Percentiles rank a stretch among this genome's conserved stretches.
Conservation (phyloP, 345 rosid species). For the Salix exigua region DNA sequence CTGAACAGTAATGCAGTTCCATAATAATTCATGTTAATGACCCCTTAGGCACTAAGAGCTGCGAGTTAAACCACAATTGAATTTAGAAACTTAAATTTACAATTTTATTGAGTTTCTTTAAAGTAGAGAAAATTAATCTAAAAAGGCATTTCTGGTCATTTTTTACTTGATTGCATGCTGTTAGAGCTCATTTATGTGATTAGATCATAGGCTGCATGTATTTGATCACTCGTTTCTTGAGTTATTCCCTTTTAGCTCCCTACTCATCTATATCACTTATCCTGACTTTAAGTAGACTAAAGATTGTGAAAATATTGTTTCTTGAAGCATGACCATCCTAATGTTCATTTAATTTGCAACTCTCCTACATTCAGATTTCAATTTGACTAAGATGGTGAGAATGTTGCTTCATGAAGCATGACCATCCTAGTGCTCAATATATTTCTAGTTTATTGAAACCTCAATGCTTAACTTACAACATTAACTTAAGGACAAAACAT, state of each 20-base stretch:
- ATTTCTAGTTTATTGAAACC: constrained; percentile 1
- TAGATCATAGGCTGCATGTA: not conserved
- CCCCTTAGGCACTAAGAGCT: not conserved
- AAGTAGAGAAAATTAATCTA: not conserved
- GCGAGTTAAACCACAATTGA: not conserved
- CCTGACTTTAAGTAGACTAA: not conserved
- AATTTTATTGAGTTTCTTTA: not conserved
- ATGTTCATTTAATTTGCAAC: not conserved
- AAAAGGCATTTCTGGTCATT: not conserved
- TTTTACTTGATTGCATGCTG: not conserved
- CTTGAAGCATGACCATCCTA: not conserved
- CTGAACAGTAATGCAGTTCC: not conserved
- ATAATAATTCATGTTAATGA: not conserved
- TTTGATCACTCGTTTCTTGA: not conserved
- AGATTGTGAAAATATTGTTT: not conserved
- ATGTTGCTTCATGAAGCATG: not conserved
- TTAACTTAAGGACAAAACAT: not conserved
- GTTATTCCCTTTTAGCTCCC: not conserved
- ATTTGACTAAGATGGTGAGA: not conserved
- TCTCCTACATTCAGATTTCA: not conserved
- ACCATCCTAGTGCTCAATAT: not conserved
- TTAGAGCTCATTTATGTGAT: not conserved
- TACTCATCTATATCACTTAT: not conserved
- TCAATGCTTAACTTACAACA: constrained; percentile 1
- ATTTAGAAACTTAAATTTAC: not conserved